Evolutionary conservation across 345 rosid species (phyloP).

Genomic region (Salix exigua): DNA sequence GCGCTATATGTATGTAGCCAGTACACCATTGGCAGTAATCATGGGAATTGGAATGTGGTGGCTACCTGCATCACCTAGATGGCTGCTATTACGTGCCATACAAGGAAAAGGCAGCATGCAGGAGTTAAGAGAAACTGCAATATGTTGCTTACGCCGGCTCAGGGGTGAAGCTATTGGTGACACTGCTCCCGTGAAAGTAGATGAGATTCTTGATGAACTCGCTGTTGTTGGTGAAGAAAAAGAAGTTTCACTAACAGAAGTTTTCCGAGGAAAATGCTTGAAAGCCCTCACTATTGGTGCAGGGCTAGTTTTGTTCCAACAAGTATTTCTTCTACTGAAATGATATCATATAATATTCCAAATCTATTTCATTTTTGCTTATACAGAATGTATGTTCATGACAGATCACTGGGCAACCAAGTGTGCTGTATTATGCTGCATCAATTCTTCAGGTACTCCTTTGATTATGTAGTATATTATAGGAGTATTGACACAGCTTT

Average conservation of each 20-base stretch:
- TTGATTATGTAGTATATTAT: conserved; percentile 3
- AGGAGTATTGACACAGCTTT: neutral
- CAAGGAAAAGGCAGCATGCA: conserved; percentile 72
- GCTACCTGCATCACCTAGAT: conserved; percentile 91
- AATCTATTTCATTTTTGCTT: neutral
- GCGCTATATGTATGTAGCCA: conserved; percentile 91
- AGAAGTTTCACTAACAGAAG: conserved; percentile 51
- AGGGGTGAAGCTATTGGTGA: conserved; percentile 73
- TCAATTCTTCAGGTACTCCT: conserved; percentile 69
- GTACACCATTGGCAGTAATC: conserved; percentile 64
- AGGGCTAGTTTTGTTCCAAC: conserved; percentile 93
- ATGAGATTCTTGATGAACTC: conserved; percentile 73
- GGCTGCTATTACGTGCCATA: conserved; percentile 78
- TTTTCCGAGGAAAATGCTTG: conserved; percentile 75
- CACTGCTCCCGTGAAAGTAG: conserved; percentile 59
- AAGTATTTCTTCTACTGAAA: conserved; percentile 40
- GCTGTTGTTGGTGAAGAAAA: conserved; percentile 63
- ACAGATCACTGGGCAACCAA: conserved; percentile 98
- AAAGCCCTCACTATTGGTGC: conserved; percentile 81
- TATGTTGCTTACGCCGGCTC: conserved; percentile 55
- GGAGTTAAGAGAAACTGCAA: conserved; percentile 58
- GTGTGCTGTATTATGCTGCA: conserved; percentile 93
- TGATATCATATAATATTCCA: neutral
- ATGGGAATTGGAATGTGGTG: conserved; percentile 98
- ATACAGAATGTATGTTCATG: conserved; percentile 18